These are phyloP conservation scores for Suillus cothurnatus DNA, from an alignment of 768 basidiomycete genomes.

Conservation along the genomic window DNA sequence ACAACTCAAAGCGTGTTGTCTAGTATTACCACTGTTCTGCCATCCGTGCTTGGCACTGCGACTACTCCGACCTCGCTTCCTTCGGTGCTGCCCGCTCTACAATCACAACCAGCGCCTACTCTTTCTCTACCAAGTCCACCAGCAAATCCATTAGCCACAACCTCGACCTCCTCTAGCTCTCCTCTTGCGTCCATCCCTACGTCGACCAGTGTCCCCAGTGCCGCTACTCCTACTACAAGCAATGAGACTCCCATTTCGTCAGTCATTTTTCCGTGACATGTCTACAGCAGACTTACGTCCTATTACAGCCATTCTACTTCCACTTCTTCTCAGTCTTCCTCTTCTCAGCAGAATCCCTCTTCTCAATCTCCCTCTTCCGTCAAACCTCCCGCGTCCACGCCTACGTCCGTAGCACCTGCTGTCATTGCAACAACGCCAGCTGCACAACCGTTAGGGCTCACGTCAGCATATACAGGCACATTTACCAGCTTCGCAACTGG, in stretches of 20 bases:
- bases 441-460: constrained; percentile 1
- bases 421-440: background rate
- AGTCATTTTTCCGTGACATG: too few relatives aligned
- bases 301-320: constrained; percentile 6
- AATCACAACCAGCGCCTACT: background rate
- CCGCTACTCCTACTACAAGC: background rate
- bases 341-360: background rate
- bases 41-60: background rate
- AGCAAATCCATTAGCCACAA: background rate
- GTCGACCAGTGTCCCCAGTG: background rate
- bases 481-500: background rate
- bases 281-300: constrained; percentile 5
- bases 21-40: background rate
- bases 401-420: constrained; percentile 1
- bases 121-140: background rate
- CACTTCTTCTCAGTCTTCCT: constrained; percentile 1
- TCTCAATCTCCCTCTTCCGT: background rate
- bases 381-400: constrained; percentile 8
- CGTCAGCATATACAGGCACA: background rate
- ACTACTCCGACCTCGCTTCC: background rate
- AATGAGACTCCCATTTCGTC: constrained; percentile 15
- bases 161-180: background rate
- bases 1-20: background rate
- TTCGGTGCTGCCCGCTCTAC: background rate
- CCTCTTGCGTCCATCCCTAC: background rate